These are phyloP conservation scores for Eleusine coracana DNA, from an alignment of 176 grass and related monocot species.

Conservation along the genomic window DNA sequence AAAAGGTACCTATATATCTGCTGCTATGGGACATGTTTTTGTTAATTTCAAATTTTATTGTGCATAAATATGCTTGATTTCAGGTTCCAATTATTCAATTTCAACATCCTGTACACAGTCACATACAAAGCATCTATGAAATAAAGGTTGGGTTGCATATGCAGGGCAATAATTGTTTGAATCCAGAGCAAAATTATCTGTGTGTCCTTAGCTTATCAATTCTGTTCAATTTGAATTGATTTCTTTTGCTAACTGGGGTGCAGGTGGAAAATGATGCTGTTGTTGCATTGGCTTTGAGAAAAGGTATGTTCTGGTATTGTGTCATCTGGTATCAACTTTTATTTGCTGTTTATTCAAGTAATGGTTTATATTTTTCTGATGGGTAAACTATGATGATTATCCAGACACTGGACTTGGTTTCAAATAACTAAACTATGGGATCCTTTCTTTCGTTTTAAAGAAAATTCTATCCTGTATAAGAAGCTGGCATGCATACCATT, in stretches of 20 bases:
- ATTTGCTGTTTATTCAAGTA: background rate
- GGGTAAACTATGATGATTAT: background rate
- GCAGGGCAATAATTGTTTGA: background rate
- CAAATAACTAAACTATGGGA: background rate
- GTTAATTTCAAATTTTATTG: background rate
- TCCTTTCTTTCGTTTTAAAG: background rate
- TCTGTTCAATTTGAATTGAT: background rate
- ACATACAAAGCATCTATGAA: conserved; percentile 1
- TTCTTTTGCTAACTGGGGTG: background rate
- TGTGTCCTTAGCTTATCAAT: background rate
- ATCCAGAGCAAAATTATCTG: background rate
- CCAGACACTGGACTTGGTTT: background rate
- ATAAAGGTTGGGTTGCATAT: background rate
- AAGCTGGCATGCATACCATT: background rate
- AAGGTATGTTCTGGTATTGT: conserved; percentile 46
- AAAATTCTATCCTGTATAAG: background rate
- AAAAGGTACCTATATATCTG: conserved; percentile 41
- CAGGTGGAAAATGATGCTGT: conserved; percentile 80
- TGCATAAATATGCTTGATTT: background rate
- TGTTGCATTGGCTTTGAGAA: conserved; percentile 66
- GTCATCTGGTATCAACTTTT: background rate
- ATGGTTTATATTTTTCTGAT: background rate
- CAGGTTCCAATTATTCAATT: background rate
- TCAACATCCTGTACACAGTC: background rate
- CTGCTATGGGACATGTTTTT: background rate